These are phyloP conservation scores for Mucor circinelloides DNA, from an alignment of 371 early-diverging fungal species.

Conservation along the genomic window DNA sequence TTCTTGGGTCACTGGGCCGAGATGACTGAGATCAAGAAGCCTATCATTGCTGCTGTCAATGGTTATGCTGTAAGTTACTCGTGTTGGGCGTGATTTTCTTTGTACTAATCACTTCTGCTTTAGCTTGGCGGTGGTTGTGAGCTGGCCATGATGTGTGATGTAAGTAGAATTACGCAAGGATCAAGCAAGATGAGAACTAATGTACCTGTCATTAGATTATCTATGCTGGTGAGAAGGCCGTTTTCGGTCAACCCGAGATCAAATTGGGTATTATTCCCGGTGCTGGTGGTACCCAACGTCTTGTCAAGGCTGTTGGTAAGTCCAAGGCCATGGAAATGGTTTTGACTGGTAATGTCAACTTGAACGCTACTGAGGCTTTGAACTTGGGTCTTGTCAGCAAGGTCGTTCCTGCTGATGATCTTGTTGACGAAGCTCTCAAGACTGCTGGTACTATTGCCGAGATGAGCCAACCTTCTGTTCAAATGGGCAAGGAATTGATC, in stretches of 20 bases:
- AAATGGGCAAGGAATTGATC: conserved; percentile 96
- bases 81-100: neutral
- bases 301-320: conserved; percentile 95
- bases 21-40: conserved; percentile 90
- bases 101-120: neutral
- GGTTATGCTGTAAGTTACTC: conserved; percentile 85
- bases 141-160: conserved; percentile 97
- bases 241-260: conserved; percentile 98
- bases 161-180: conserved; percentile 18
- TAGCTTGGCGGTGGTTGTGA: conserved; percentile 98
- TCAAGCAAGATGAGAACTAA: neutral
- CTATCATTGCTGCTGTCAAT: conserved; percentile 96
- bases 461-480: conserved; percentile 85
- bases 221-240: conserved; percentile 96
- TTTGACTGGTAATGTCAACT: conserved; percentile 84
- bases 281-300: conserved; percentile 90
- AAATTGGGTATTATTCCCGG: conserved; percentile 95
- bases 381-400: conserved; percentile 86
- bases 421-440: conserved; percentile 92
- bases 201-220: conserved; percentile 72
- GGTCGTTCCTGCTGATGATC: conserved; percentile 85
- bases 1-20: conserved; percentile 95
- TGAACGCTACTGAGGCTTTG: conserved; percentile 91
- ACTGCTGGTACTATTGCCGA: conserved; percentile 83
- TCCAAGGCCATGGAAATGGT: conserved; percentile 98